Percentiles rank a stretch among this genome's conserved stretches.
These are phyloP conservation scores for Papiliotrema flavescens DNA, from an alignment of 1,284 basidiomycete species.

Conservation along the genomic window DNA sequence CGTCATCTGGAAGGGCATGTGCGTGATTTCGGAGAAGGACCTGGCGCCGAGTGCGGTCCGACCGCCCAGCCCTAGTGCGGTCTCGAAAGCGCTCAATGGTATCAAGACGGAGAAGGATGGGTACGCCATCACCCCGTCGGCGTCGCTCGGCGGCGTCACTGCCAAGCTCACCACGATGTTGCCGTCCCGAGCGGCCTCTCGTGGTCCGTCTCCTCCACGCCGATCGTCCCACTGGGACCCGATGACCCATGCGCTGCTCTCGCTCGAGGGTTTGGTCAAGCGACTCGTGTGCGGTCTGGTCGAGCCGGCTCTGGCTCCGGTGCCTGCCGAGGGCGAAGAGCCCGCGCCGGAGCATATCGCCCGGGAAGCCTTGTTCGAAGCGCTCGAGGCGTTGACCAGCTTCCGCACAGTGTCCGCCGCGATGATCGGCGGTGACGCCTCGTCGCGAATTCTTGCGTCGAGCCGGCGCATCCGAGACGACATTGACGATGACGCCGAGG, in stretches of 20 bases:
- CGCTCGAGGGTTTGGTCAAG: conserved; percentile 47
- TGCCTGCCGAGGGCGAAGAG: conserved; percentile 28
- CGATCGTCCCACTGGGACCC: conserved; percentile 26
- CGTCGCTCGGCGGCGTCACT: conserved; percentile 30
- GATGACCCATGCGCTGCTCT: conserved; percentile 41
- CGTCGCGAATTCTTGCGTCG: conserved; percentile 20
- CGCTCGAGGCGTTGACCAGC: conserved; percentile 46
- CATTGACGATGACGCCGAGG: conserved; percentile 39
- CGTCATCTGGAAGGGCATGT: conserved; percentile 49
- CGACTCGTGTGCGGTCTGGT: conserved; percentile 45
- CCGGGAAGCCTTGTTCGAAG: conserved; percentile 48
- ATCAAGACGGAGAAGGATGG: conserved; percentile 35
- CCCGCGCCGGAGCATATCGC: conserved; percentile 40
- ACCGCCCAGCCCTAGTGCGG: conserved; percentile 40
- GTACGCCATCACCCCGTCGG: conserved; percentile 6
- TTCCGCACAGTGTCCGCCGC: conserved; percentile 40
- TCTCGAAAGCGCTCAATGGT: conserved; percentile 39
- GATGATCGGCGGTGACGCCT: conserved; percentile 26
- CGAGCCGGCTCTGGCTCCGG: conserved; percentile 38
- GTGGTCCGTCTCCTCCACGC: conserved; percentile 45
- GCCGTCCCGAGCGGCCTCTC: conserved; percentile 38
- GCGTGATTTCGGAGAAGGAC: conserved; percentile 38
- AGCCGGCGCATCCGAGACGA: conserved; percentile 42
- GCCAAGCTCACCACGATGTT: conserved; percentile 41
- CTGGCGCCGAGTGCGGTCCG: conserved; percentile 11